Conservation (phyloP, 179 eudicot species). For the Heliamphora pulchella region DNA sequence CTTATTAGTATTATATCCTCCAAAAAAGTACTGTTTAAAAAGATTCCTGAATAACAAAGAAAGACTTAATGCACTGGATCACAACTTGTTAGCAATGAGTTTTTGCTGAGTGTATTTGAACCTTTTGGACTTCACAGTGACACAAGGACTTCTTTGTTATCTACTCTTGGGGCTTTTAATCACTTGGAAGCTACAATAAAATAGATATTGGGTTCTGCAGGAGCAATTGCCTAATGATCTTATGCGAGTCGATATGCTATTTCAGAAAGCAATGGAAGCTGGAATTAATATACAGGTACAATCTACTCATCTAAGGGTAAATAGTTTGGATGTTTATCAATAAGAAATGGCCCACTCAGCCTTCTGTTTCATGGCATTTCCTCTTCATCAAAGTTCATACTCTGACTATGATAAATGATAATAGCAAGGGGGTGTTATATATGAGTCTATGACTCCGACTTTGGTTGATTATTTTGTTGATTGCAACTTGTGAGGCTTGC, state of each 20-base stretch:
- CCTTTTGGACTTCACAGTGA: slow-evolving; percentile 9
- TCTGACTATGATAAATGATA: too few relatives aligned
- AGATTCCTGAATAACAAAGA: background rate
- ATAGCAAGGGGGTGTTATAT: too few relatives aligned
- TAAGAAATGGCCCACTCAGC: too few relatives aligned
- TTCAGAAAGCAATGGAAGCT: slow-evolving; percentile 62
- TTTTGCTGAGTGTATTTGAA: slow-evolving; percentile 6
- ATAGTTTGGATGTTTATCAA: too few relatives aligned
- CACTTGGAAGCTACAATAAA: background rate
- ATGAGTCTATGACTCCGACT: background rate
- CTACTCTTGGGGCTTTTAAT: background rate
- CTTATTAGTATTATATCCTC: background rate
- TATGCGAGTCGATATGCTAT: slow-evolving; percentile 68
- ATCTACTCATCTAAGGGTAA: slow-evolving; percentile 1
- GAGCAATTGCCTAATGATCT: slow-evolving; percentile 86
- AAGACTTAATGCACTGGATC: background rate
- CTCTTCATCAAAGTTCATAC: too few relatives aligned
- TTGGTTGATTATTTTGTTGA: background rate
- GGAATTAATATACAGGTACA: slow-evolving; percentile 85
- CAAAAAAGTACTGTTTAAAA: background rate
- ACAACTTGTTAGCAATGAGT: background rate
- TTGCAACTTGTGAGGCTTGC: slow-evolving; percentile 2
- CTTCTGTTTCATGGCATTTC: too few relatives aligned
- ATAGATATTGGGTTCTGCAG: slow-evolving; percentile 30
- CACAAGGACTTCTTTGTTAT: background rate